phyloP scores from a whole-genome alignment of 352 stramenopile genomes.

The Elongisporangium prolatum region DNA sequence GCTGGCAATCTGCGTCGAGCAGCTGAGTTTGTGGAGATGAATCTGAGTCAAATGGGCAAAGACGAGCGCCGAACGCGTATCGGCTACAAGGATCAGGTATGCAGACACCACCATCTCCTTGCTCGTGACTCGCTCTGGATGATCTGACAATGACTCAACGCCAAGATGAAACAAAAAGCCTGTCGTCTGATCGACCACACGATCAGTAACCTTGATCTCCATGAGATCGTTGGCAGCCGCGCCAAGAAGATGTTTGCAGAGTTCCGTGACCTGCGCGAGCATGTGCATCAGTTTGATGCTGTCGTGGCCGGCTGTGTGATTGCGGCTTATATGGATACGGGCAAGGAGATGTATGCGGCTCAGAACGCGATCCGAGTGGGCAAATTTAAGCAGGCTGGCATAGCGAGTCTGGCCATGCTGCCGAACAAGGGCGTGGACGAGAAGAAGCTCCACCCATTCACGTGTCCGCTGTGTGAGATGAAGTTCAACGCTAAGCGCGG shows the following conservation, averaged over 20 bases:
- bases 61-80: constrained; percentile 93
- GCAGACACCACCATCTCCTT: constrained; percentile 5
- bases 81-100: constrained; percentile 96
- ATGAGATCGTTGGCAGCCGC: constrained; percentile 93
- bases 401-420: constrained; percentile 38
- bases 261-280: constrained; percentile 94
- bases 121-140: background rate
- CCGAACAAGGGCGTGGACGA: constrained; percentile 83
- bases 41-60: constrained; percentile 96
- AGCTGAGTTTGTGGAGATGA: constrained; percentile 94
- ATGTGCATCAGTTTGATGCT: constrained; percentile 94
- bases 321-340: constrained; percentile 79
- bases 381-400: constrained; percentile 42
- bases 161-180: constrained; percentile 91
- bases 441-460: constrained; percentile 86
- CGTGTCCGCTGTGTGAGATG: constrained; percentile 71
- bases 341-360: constrained; percentile 83
- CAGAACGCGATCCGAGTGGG: constrained; percentile 75
- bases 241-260: constrained; percentile 96
- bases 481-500: constrained; percentile 83
- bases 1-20: constrained; percentile 76
- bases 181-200: constrained; percentile 88
- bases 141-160: constrained; percentile 8
- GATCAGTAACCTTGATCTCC: constrained; percentile 92
- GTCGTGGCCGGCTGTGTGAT: constrained; percentile 89